These are phyloP conservation scores for Cryptomeria japonica DNA, from an alignment of 75 land plant species.

Conservation along the genomic window DNA sequence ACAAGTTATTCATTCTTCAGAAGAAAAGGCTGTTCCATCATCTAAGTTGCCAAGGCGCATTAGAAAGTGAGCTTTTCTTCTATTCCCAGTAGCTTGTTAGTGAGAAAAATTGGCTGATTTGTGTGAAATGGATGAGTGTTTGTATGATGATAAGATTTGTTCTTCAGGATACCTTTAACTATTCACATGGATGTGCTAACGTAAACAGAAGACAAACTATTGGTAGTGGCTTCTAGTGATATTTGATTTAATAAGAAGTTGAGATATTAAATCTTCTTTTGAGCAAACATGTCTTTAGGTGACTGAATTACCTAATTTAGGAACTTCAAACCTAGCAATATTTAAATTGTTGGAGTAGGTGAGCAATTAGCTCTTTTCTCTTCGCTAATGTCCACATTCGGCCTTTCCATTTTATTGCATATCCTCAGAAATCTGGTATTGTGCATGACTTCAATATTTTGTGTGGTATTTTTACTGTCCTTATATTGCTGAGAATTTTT, in stretches of 20 bases:
- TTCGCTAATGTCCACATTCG: neutral
- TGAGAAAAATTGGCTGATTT: neutral
- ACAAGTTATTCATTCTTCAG: neutral
- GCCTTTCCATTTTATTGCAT: neutral
- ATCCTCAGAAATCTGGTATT: neutral
- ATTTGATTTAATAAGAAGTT: neutral
- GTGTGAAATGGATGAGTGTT: neutral
- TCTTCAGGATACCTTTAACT: too few relatives aligned
- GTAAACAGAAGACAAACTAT: neutral
- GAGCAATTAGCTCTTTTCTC: neutral
- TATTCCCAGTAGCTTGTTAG: neutral
- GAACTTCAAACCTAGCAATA: neutral
- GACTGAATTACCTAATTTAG: neutral
- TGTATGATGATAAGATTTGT: neutral
- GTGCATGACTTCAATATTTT: neutral
- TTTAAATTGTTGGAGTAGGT: neutral
- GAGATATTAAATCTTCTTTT: neutral
- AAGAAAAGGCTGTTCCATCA: neutral
- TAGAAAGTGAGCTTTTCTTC: constrained; percentile 9
- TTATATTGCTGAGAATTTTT: neutral
- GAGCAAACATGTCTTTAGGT: neutral
- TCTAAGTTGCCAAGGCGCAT: neutral
- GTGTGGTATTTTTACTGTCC: neutral
- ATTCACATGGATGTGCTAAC: neutral
- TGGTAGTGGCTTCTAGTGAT: neutral